Base-by-base conservation (phyloP, 805 yeast genomes). In the Yarrowia divulgata region DNA sequence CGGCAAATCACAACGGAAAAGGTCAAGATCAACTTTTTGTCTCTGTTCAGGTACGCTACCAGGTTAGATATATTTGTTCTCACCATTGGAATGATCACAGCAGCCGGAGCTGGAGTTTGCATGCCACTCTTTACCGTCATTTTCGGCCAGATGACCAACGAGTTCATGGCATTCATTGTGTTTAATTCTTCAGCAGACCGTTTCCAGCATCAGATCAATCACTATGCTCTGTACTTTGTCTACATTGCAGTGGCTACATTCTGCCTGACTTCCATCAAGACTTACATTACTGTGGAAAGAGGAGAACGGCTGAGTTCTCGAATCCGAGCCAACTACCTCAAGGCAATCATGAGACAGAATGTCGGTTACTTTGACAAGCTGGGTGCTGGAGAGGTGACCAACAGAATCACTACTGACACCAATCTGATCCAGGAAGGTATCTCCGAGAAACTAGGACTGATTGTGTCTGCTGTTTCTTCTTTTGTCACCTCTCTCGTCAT, bases 341-440 rank as follows among this genome's bases (percentile, higher is more conserved):
- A 73, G 60, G 79, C 82, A 0, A 73, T 79, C 9, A 71, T 81
- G 58, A 73, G 81, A 50, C 83, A 81, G 70, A 81, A 81, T 63
- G 76, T 81, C 45, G 83, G 79, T 29, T 81, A 77, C 69, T 81
- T 81, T 67, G 83, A 81, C 70, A 75, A 76, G 52, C 74, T 81
- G 9, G 83, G 83, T 9, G 75, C 82, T 14, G 83, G 83, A 13
- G 81, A 79, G 58, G 80, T 81, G 49, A 79, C 83, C n/a, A 79
- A 81, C 12, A 77, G 83, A n/a, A 81, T 81, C 73, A 77, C 82
- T 42, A 79, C 79, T 18, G 83, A 80, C 63, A 80, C 82, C 12
- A 75, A 76, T 23, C 71, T 76, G 46, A 76, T 81, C 35, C 83
- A 81, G 70, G 83, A 79, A 40, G 83, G 82, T 34, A 79, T 81